Evolutionary conservation across 805 yeast species (phyloP), one percentile per base, ranked within the genome.

Genomic region (Hermanozyma aechmeae): DNA sequence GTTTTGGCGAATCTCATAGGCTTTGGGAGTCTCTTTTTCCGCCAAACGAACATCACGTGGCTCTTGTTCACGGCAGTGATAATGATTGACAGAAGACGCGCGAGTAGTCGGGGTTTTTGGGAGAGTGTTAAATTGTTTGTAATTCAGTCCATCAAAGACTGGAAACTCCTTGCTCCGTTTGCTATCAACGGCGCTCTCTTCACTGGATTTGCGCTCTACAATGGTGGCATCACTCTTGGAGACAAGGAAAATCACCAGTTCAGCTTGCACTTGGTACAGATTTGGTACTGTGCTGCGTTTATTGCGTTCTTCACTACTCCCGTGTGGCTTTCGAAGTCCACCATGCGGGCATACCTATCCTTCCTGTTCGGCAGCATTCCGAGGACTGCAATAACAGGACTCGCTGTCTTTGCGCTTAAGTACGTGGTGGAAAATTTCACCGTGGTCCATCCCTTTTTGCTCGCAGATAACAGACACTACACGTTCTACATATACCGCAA

Each of bases 31-130:
- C 60, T 92, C 21, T 56, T 71, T 47, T 79, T 92, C 48, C 70
- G 98, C 38, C 98, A 92, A 45, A 92, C 98, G 0, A 92, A 92
- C 45, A 76, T 92, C 19, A 61, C 86, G 0, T 92, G 98, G 98
- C 66, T 74, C 10, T 74, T 70, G 0, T 76, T 82, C 39, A 61
- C 78, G 1, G 56, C 73, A 29, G 66, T 72, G 0, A 51, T 73
- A 1, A 58, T 73, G 6, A 50, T 81, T 16, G 85, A 79, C 42
- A 52, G 66, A 33, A 15, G 58, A 27, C 51, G 65, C 21, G 2
- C 29, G 43, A 24, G 17, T 37, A 3, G 13, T 35, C 12, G 28
- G 33, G 21, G 50, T 45, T 10, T 6, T 6, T 8, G 6, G 15
- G 21, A 5, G 27, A 9, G 11, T 15, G 21, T 12, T 5, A 21